Base-by-base conservation (phyloP, 192 early-diverging fungal genomes). In the Gryganskiella cystojenkinii region DNA sequence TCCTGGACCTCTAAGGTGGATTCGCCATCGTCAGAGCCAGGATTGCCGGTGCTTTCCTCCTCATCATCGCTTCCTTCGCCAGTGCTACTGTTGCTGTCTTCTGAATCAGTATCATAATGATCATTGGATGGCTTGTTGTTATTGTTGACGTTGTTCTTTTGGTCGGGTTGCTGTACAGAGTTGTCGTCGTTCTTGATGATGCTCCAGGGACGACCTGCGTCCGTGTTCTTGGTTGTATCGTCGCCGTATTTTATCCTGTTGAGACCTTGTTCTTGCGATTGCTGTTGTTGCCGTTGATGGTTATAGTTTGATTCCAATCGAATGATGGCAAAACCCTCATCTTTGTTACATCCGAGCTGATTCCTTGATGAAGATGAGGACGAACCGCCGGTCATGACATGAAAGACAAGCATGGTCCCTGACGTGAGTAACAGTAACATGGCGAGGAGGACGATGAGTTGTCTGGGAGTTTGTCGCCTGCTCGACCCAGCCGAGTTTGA, bases 351-450 rank as follows among this genome's bases (percentile, higher is more conserved):
- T 13, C 67, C 66, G 24, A 45, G 53, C 2, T 25, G 33, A 31
- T 34, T 50, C 17, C 50, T 46, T 19, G 61, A 64, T 3, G 53
- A n/a, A n/a, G n/a, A 56, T 14, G 60, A 30, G 24, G 58, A 42
- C 8, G 42, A 27, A 3, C 61, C 34, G 30, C 66, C 24, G 6
- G 67, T 59, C 24, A 57, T 40, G 33, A 64, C 47, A 44, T 69
- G 74, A 47, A 64, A 78, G 61, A 78, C 56, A 4, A 78, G 66
- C 74, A 78, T 78, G 46, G 67, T 51, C 33, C 60, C 60, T 53
- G 74, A 78, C 2, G 66, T 64, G 42, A 78, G 33, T 3, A 78
- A 27, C 19, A 78, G 74, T 8, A 59, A 30, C 40, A 78, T 59
- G 25, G 74, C 62, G 0, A 78, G 3, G 14, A 78, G 55, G n/a